Base-by-base conservation (phyloP, 2,329 filamentous ascomycete species). In the Diaporthe capsici region DNA sequence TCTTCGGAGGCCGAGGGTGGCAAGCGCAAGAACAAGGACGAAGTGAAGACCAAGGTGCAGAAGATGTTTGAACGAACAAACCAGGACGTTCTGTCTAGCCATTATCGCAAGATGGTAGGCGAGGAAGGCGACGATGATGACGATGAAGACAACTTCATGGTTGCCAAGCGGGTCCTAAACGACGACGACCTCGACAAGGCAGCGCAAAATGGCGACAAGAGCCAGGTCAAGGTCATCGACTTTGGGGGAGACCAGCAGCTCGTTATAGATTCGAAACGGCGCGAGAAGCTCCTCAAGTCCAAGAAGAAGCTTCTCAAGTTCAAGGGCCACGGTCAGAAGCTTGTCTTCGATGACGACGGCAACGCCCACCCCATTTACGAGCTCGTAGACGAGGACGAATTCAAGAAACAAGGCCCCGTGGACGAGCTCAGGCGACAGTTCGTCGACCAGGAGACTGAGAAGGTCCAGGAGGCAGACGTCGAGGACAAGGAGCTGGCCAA, bases 41-140 rank as follows among this genome's bases (percentile, higher is more conserved):
- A 92, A 80, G 94, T 98, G 25, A 91, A 95, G 77, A 99, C 97
- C 44, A 98, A 98, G 84, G 97, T 98, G 83, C 95, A 99, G 84
- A 93, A 95, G 80, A 98, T 99, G 97, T 98, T 98, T 84, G 96
- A 98, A 87, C 90, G 97, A 76, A 94, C 94, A 80, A 99, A 99
- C 84, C 96, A 98, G 84, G 96, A 98, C 82, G 94, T 99, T 44
- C 86, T 99, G 78, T 96, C 96, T n/a, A 92, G 93, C 74, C 97
- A 99, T 85, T 98, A 98, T 87, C 91, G 92, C 76, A 98, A 96
- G 81, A 90, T 99, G 78, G 92, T 98, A 76, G 89, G 84, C 79
- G 84, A 85, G 77, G 82, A 84, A 65, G 78, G 78, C 68, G 82
- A 81, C 4, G 87, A 82, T 4, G 90, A 91, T 72, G 90, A 88